Evolutionary conservation across 1,284 basidiomycete species (phyloP).

Genomic region (Ustilago loliicola): DNA sequence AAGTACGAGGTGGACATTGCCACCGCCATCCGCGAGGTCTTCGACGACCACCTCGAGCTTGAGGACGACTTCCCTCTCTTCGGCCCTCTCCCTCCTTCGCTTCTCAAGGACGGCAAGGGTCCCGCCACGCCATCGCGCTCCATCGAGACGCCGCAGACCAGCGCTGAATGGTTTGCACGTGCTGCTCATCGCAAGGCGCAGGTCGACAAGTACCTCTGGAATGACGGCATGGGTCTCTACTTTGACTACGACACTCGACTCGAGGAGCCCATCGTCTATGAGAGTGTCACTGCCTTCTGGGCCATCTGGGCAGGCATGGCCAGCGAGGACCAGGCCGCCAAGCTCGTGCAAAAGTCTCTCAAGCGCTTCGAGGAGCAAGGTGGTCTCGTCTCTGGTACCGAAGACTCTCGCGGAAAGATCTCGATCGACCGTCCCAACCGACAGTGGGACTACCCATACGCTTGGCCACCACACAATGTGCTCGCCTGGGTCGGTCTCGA

Average conservation of each 20-base stretch:
- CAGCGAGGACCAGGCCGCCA: slow-evolving; percentile 91
- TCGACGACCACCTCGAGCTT: slow-evolving; percentile 88
- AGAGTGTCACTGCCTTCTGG: slow-evolving; percentile 96
- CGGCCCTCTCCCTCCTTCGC: slow-evolving; percentile 54
- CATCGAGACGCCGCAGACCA: slow-evolving; percentile 71
- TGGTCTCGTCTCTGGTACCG: slow-evolving; percentile 95
- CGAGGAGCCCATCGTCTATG: slow-evolving; percentile 91
- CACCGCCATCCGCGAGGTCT: slow-evolving; percentile 88
- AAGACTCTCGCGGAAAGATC: slow-evolving; percentile 94
- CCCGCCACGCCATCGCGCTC: slow-evolving; percentile 76
- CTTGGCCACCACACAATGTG: slow-evolving; percentile 80
- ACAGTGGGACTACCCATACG: slow-evolving; percentile 82
- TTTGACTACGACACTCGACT: slow-evolving; percentile 95
- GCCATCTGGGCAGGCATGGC: slow-evolving; percentile 97
- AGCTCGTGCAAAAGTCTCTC: slow-evolving; percentile 87
- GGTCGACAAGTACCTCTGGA: slow-evolving; percentile 96
- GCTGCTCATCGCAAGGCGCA: slow-evolving; percentile 73
- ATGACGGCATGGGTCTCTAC: slow-evolving; percentile 92
- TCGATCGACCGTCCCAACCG: slow-evolving; percentile 96
- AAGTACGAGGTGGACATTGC: slow-evolving; percentile 75
- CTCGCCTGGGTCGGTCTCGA: slow-evolving; percentile 97
- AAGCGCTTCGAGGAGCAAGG: slow-evolving; percentile 96
- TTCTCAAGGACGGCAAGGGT: slow-evolving; percentile 43
- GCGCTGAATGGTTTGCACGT: slow-evolving; percentile 66
- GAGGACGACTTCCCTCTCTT: slow-evolving; percentile 83